Percentiles rank a stretch among this genome's conserved stretches.
Conservation (phyloP, 495 filamentous ascomycete species). For the Penicillium manginii region DNA sequence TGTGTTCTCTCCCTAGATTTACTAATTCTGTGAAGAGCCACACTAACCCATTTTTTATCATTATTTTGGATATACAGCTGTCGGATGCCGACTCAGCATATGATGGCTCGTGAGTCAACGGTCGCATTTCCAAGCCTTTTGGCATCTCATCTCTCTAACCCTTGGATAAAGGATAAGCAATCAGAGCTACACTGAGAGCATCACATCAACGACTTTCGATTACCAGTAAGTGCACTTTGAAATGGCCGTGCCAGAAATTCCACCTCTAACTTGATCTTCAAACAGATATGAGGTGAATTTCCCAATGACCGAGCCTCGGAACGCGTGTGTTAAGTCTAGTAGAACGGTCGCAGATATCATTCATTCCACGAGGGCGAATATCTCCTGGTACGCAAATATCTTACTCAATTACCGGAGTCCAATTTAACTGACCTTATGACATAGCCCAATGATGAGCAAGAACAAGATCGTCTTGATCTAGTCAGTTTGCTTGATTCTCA, state of each 20-base stretch:
- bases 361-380: conserved; percentile 36
- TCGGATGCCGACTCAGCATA: conserved; percentile 37
- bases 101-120: conserved; percentile 35
- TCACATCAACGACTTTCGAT: conserved; percentile 46
- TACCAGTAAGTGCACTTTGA: conserved; percentile 42
- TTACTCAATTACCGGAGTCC: background rate
- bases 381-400: conserved; percentile 15
- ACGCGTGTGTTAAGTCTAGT: conserved; percentile 6
- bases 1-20: conserved; percentile 18
- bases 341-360: conserved; percentile 36
- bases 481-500: conserved; percentile 42
- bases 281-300: conserved; percentile 42
- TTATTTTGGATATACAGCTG: conserved; percentile 15
- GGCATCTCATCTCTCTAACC: background rate
- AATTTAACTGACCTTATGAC: conserved; percentile 7
- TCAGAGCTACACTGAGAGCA: conserved; percentile 39
- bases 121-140: background rate
- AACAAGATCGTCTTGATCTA: conserved; percentile 75
- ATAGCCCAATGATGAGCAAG: conserved; percentile 52
- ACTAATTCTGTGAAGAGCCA: background rate
- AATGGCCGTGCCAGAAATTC: background rate
- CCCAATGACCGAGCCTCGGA: background rate
- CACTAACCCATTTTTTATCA: no score
- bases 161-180: conserved; percentile 25
- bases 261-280: background rate